These are phyloP conservation scores for Yamagishiella unicocca DNA, from an alignment of 139 green algal species.

Conservation along the genomic window DNA sequence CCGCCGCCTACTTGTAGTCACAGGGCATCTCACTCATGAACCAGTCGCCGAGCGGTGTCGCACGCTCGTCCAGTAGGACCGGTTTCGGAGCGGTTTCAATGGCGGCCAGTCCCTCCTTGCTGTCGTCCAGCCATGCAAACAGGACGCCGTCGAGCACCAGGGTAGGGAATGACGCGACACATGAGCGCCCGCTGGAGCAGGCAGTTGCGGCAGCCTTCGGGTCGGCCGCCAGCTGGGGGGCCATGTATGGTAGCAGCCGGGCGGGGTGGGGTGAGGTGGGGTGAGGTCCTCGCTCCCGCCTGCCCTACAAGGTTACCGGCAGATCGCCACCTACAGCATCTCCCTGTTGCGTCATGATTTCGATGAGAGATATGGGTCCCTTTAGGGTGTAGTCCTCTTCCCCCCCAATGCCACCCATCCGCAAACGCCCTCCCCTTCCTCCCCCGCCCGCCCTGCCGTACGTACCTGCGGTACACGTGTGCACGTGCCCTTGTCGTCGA, in stretches of 20 bases:
- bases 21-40: conserved; percentile 34
- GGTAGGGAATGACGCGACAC: conserved; percentile 51
- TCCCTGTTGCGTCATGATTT: too few relatives aligned
- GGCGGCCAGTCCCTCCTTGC: neutral
- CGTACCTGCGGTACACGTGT: conserved; percentile 66
- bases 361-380: too few relatives aligned
- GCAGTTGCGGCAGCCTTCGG: conserved; percentile 22
- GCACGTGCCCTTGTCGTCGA: conserved; percentile 57
- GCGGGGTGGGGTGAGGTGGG: too few relatives aligned
- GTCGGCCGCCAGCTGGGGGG: conserved; percentile 44
- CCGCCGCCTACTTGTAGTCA: conserved; percentile 36
- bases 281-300: too few relatives aligned
- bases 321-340: too few relatives aligned
- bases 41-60: neutral
- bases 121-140: conserved; percentile 53
- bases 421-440: neutral
- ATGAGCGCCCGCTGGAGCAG: conserved; percentile 20
- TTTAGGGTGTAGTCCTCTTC: too few relatives aligned
- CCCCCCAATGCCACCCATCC: too few relatives aligned
- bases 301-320: too few relatives aligned
- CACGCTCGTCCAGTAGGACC: neutral
- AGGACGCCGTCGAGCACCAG: conserved; percentile 37
- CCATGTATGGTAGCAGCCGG: too few relatives aligned
- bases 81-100: neutral
- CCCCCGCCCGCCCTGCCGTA: neutral